Base-by-base conservation (phyloP, 108 stramenopile genomes). In the Discostella stelligeroides region DNA sequence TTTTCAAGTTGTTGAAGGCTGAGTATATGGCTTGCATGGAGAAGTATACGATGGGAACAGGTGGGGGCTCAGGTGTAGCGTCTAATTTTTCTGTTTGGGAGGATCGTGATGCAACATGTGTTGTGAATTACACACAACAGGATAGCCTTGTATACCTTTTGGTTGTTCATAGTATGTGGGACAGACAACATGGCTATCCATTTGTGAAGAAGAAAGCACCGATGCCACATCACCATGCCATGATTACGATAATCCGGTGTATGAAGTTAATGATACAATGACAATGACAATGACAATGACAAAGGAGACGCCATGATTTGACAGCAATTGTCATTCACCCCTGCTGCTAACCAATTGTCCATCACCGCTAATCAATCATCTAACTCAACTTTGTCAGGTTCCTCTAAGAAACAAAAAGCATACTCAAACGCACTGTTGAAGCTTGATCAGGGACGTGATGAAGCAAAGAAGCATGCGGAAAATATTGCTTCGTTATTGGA, bases 121-220 rank as follows among this genome's bases (percentile, higher is more conserved):
- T 54, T 8, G n/a, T n/a, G n/a, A n/a, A n/a, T n/a, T n/a, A n/a
- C n/a, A n/a, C n/a, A n/a, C n/a, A n/a, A n/a, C n/a, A 25, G 27
- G 25, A 54, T 21, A 27, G 8, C 27, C 27, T 54, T 14, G 27
- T 54, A 9, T 54, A 54, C 27, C 53, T 54, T 27, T 54, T 25
- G 25, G 24, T 54, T 21, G 27, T 27, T 54, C 53, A 54, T n/a
- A n/a, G n/a, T 27, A 54, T 54, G 25, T 54, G 53, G 53, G 53
- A 54, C 27, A 54, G 27, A 27, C 15, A 28, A 2, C 27, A 54
- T 27, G 27, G 27, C 27, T 54, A 27, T 27, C 53, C 51, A 23
- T 53, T 53, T 53, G 51, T 53, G 11, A 7, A 20, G 11, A 11
- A 11, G 1, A 53, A 53, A 7, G 53, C 15, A 2, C 15, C 24